A percentile compares a stretch with the other conserved stretches of the same genome.
phyloP scores from a whole-genome alignment of 2,329 filamentous ascomycete species.

The Ascochyta clinopodiicola region DNA sequence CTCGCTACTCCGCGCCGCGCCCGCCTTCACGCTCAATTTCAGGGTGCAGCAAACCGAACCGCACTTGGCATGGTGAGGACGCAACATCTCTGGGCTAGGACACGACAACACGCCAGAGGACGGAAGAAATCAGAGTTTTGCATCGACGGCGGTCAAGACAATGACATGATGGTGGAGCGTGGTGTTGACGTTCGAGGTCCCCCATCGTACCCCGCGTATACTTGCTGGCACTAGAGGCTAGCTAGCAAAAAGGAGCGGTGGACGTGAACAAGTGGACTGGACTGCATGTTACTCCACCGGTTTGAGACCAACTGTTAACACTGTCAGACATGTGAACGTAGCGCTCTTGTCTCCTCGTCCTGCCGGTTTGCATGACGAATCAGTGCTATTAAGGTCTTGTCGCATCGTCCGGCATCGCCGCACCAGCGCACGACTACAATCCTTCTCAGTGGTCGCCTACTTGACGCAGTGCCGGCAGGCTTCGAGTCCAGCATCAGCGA shows the following conservation, averaged over 20 bases:
- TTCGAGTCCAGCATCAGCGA: not conserved
- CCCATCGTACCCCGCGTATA: constrained; percentile 16
- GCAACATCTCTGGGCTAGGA: constrained; percentile 21
- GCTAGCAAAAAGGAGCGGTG: constrained; percentile 6
- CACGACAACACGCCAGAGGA: constrained; percentile 9
- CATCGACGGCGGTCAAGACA: constrained; percentile 21
- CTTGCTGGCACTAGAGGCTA: not conserved
- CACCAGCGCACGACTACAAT: constrained; percentile 5
- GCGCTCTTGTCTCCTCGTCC: not conserved
- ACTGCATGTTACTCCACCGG: constrained; percentile 3
- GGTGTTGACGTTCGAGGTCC: constrained; percentile 1
- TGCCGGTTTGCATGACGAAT: too few relatives aligned
- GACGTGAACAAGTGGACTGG: constrained; percentile 2
- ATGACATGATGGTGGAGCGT: constrained; percentile 9
- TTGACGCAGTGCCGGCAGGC: not conserved
- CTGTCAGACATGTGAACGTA: not conserved
- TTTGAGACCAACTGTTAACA: not conserved
- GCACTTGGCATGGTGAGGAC: constrained; percentile 23
- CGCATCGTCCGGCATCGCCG: not conserved
- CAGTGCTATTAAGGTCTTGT: not conserved
- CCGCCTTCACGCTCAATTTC: constrained; percentile 31
- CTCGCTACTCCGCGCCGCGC: constrained; percentile 22
- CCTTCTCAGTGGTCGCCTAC: not conserved
- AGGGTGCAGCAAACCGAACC: constrained; percentile 28
- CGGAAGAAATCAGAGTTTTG: not conserved